These are phyloP conservation scores for Nannochloropsis gaditana DNA, from an alignment of 108 stramenopile genomes.

Conservation along the genomic window DNA sequence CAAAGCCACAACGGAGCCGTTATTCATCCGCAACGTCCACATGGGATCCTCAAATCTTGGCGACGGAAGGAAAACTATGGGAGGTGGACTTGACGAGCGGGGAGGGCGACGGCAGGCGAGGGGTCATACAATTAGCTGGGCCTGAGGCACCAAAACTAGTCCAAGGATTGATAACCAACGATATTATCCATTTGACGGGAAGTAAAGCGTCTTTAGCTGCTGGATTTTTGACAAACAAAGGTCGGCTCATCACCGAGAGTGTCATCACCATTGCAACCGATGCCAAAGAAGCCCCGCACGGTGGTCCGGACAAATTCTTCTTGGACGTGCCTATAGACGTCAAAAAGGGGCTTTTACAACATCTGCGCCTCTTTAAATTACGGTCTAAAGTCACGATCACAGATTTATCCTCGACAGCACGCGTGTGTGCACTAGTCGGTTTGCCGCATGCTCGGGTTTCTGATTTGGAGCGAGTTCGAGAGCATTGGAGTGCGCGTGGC, in stretches of 20 bases:
- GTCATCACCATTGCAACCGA: slow-evolving; percentile 7
- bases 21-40: neutral
- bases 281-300: slow-evolving; percentile 4
- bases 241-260: neutral
- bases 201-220: neutral
- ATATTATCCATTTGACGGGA: slow-evolving; percentile 8
- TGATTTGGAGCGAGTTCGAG: neutral
- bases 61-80: neutral
- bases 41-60: neutral
- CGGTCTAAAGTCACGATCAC: neutral
- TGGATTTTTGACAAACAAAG: neutral
- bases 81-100: neutral
- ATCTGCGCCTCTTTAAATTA: neutral
- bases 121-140: neutral
- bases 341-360: neutral
- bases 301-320: neutral
- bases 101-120: neutral
- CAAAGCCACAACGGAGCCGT: neutral
- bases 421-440: neutral
- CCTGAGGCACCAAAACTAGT: slow-evolving; percentile 9
- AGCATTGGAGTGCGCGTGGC: neutral
- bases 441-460: neutral
- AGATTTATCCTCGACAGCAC: neutral
- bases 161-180: neutral
- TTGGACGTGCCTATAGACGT: neutral